A percentile compares a stretch with the other conserved stretches of the same genome.
These are phyloP conservation scores for Oidiodendron maius DNA, from an alignment of 495 filamentous ascomycete genomes.

Conservation along the genomic window DNA sequence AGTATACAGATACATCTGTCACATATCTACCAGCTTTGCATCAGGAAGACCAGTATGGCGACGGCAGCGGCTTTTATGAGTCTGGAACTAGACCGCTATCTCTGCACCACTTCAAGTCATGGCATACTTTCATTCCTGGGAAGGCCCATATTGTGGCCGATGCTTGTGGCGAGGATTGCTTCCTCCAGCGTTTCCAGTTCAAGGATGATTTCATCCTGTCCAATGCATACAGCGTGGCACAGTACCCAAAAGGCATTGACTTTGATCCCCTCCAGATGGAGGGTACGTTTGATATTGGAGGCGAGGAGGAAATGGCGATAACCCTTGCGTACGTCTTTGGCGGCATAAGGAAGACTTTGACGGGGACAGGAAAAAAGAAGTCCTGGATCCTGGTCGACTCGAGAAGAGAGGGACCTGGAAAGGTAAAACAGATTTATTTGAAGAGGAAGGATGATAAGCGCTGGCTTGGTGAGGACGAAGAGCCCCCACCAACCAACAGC, in stretches of 20 bases:
- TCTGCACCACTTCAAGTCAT: conserved; percentile 55
- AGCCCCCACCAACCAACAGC: conserved; percentile 20
- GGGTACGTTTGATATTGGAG: conserved; percentile 14
- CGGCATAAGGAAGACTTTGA: conserved; percentile 16
- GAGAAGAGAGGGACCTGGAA: conserved; percentile 21
- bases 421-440: conserved; percentile 34
- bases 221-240: conserved; percentile 49
- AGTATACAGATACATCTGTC: conserved; percentile 41
- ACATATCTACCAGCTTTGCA: conserved; percentile 46
- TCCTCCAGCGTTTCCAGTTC: conserved; percentile 53
- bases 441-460: conserved; percentile 24
- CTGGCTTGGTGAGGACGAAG: conserved; percentile 17
- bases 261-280: conserved; percentile 25
- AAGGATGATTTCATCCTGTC: conserved; percentile 49
- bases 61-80: conserved; percentile 52
- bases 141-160: conserved; percentile 38
- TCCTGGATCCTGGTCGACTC: conserved; percentile 31
- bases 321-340: conserved; percentile 14
- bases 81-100: conserved; percentile 43
- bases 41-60: conserved; percentile 45
- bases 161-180: conserved; percentile 49
- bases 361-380: conserved; percentile 26
- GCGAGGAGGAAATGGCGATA: conserved; percentile 8
- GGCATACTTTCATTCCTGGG: conserved; percentile 44
- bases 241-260: conserved; percentile 34